A percentile compares a stretch with the other conserved stretches of the same genome.
These are phyloP conservation scores for Cryphonectria carpinicola DNA, from an alignment of 2,329 filamentous ascomycete species.

Conservation along the genomic window DNA sequence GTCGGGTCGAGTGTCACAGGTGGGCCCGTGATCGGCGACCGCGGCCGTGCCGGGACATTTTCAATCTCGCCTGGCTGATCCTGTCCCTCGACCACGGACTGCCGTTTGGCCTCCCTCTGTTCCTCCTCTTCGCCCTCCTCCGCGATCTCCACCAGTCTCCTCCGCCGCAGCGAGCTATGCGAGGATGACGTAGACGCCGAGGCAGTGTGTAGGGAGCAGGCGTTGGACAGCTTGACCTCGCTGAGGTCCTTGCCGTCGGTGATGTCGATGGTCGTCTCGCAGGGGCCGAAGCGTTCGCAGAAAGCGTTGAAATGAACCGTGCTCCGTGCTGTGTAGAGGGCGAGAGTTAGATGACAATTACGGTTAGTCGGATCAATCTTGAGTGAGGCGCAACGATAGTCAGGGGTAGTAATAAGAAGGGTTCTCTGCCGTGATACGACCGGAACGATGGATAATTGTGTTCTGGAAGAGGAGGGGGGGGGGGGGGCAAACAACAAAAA, in stretches of 20 bases:
- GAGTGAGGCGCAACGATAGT: neutral
- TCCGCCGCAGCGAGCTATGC: slow-evolving; percentile 75
- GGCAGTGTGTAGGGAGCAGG: slow-evolving; percentile 86
- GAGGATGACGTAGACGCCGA: slow-evolving; percentile 86
- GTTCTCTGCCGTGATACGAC: neutral
- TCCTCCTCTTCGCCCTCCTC: slow-evolving; percentile 84
- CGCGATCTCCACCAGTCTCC: slow-evolving; percentile 87
- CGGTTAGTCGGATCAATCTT: slow-evolving; percentile 32
- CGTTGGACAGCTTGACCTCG: slow-evolving; percentile 84
- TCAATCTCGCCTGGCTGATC: slow-evolving; percentile 35
- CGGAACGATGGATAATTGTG: neutral
- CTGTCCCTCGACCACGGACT: slow-evolving; percentile 58
- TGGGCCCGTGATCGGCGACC: slow-evolving; percentile 39
- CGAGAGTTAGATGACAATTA: slow-evolving; percentile 15
- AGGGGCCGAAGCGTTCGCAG: slow-evolving; percentile 76
- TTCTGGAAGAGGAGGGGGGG: neutral
- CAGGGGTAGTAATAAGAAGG: neutral
- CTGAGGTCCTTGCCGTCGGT: slow-evolving; percentile 76
- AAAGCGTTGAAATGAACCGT: slow-evolving; percentile 72
- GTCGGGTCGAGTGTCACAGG: slow-evolving; percentile 57
- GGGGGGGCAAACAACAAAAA: too few relatives aligned
- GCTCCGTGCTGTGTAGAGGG: slow-evolving; percentile 68
- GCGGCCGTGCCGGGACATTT: slow-evolving; percentile 35
- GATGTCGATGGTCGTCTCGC: slow-evolving; percentile 84
- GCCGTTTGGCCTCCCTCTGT: slow-evolving; percentile 59